phyloP scores from a whole-genome alignment of 257 asterid species.

The Capsicum baccatum region DNA sequence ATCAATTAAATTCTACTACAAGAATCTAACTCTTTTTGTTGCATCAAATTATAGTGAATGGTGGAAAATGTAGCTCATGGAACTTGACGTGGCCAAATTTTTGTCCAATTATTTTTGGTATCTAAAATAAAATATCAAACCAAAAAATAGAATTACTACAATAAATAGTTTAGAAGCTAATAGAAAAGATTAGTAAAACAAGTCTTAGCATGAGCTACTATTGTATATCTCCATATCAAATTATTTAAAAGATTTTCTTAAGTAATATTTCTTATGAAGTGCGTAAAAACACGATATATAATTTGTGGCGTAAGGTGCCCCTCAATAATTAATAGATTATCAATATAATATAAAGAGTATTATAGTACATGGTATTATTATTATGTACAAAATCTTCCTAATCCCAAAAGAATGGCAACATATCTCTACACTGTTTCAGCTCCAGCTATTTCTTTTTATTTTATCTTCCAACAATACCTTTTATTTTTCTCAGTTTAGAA shows the following conservation, averaged over 20 bases:
- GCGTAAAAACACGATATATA: too few relatives aligned
- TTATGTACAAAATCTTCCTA: slow-evolving; percentile 47
- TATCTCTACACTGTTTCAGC: slow-evolving; percentile 48
- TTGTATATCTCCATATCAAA: too few relatives aligned
- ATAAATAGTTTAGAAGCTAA: background rate
- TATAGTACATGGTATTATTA: slow-evolving; percentile 5
- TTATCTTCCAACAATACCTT: background rate
- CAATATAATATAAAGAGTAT: background rate
- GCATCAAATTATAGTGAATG: background rate
- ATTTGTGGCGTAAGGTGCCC: too few relatives aligned
- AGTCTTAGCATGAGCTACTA: too few relatives aligned
- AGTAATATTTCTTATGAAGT: too few relatives aligned
- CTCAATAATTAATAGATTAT: background rate
- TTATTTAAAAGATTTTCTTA: too few relatives aligned
- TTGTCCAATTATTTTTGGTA: slow-evolving; percentile 16
- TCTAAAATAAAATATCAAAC: background rate
- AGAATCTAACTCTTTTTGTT: background rate
- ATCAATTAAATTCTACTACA: background rate
- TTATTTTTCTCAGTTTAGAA: background rate
- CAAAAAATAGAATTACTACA: background rate
- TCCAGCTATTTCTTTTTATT: background rate
- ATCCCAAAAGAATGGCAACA: slow-evolving; percentile 51
- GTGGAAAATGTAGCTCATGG: slow-evolving; percentile 17
- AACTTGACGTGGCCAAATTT: slow-evolving; percentile 18
- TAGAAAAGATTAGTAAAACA: too few relatives aligned